A percentile compares a stretch with the other conserved stretches of the same genome.
Evolutionary conservation across 306 rosid genomes (phyloP).

Genomic region (Castanea crenata): DNA sequence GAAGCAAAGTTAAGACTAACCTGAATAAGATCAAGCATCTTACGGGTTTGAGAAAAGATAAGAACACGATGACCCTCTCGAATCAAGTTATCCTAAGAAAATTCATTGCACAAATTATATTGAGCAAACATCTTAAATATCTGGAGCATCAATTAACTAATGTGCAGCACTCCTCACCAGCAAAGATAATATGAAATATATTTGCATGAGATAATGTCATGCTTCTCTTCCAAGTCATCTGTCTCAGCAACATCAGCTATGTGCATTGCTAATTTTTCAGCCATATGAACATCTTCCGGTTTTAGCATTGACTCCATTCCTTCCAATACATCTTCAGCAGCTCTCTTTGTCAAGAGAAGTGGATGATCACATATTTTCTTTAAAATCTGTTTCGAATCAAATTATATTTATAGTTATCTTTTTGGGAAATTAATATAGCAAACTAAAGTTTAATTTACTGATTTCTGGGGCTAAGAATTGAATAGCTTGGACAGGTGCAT

Average conservation of each 20-base stretch:
- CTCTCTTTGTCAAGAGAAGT: slow-evolving; percentile 82
- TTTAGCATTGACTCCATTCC: slow-evolving; percentile 73
- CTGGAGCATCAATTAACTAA: slow-evolving; percentile 5
- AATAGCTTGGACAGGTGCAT: background rate
- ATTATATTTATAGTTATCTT: slow-evolving; percentile 7
- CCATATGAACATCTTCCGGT: slow-evolving; percentile 66
- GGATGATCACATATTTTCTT: slow-evolving; percentile 96
- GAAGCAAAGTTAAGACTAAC: slow-evolving; percentile 31
- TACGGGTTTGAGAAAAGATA: slow-evolving; percentile 92
- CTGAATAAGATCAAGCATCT: slow-evolving; percentile 96
- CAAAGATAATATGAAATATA: slow-evolving; percentile 72
- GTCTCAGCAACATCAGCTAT: slow-evolving; percentile 73
- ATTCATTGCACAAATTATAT: slow-evolving; percentile 4
- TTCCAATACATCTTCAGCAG: slow-evolving; percentile 90
- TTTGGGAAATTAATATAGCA: background rate
- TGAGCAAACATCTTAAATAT: slow-evolving; percentile 12
- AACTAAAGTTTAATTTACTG: background rate
- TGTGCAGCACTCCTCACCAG: slow-evolving; percentile 48
- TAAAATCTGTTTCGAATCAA: slow-evolving; percentile 55
- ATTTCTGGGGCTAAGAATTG: background rate
- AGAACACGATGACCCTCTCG: slow-evolving; percentile 83
- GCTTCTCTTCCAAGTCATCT: slow-evolving; percentile 54
- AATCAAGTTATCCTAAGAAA: slow-evolving; percentile 59
- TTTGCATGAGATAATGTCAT: slow-evolving; percentile 76
- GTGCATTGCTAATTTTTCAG: slow-evolving; percentile 72